Evolutionary conservation across 495 filamentous ascomycete species (phyloP).

Genomic region (Penicillium goetzii): DNA sequence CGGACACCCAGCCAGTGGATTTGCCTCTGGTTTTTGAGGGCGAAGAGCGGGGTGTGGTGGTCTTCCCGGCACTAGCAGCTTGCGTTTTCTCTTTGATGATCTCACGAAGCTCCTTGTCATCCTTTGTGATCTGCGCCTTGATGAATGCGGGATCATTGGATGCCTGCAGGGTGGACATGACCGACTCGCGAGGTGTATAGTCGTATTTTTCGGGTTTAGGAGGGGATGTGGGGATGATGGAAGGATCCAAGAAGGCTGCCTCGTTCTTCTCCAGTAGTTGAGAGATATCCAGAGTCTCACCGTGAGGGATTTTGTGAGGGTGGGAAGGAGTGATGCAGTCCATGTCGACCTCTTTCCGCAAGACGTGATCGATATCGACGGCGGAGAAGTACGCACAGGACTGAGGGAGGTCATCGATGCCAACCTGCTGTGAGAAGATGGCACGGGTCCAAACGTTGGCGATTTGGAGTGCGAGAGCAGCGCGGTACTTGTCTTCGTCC

Average conservation of each 20-base stretch:
- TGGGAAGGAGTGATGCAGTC: constrained; percentile 93
- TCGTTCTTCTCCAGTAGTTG: constrained; percentile 71
- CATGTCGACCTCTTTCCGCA: constrained; percentile 98
- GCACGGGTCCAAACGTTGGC: constrained; percentile 96
- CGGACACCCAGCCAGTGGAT: constrained; percentile 26
- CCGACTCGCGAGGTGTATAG: constrained; percentile 73
- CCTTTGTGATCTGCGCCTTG: constrained; percentile 78
- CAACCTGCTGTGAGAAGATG: constrained; percentile 96
- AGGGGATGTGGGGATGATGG: constrained; percentile 57
- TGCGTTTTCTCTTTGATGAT: constrained; percentile 64
- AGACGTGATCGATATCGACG: constrained; percentile 89
- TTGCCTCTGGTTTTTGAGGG: constrained; percentile 30
- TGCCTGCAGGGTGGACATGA: constrained; percentile 71
- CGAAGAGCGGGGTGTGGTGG: constrained; percentile 23
- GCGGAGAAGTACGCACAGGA: constrained; percentile 94
- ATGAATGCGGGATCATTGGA: constrained; percentile 66
- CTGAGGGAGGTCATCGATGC: constrained; percentile 93
- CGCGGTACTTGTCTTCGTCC: constrained; percentile 82
- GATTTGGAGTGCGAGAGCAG: constrained; percentile 89
- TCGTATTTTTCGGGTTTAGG: constrained; percentile 56
- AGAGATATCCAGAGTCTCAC: constrained; percentile 81
- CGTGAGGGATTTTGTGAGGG: constrained; percentile 73
- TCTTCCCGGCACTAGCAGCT: constrained; percentile 19
- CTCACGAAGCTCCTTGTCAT: constrained; percentile 72
- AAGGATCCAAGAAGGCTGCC: constrained; percentile 65